These are phyloP conservation scores for Aegilops speltoides DNA, from an alignment of 176 grass and related monocot species.

Conservation along the genomic window DNA sequence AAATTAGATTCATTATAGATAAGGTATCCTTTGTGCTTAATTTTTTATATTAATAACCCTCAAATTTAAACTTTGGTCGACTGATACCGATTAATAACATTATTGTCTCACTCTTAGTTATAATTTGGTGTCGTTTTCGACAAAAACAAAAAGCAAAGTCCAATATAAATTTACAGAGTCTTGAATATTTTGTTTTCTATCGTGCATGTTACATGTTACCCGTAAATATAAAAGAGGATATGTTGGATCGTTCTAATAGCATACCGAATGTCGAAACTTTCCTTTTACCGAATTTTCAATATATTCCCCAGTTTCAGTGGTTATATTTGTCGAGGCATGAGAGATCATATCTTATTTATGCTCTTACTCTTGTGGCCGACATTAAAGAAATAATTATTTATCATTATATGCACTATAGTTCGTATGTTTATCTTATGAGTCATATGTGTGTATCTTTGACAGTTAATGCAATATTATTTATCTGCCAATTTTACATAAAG, in stretches of 20 bases:
- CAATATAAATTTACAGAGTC: too few relatives aligned
- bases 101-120: background rate
- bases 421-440: too few relatives aligned
- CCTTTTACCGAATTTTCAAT: background rate
- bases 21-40: background rate
- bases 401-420: too few relatives aligned
- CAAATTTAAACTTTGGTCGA: background rate
- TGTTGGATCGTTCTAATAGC: too few relatives aligned
- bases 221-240: too few relatives aligned
- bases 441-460: too few relatives aligned
- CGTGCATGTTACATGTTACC: background rate
- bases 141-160: too few relatives aligned
- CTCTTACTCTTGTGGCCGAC: background rate
- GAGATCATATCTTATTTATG: background rate
- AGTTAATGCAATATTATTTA: too few relatives aligned
- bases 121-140: background rate
- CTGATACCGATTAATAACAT: background rate
- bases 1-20: background rate
- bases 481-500: too few relatives aligned
- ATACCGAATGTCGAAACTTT: background rate
- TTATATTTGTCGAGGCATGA: background rate
- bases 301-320: background rate
- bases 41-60: background rate
- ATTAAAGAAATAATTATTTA: too few relatives aligned
- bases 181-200: too few relatives aligned